These are phyloP conservation scores for Puccinia horiana DNA, from an alignment of 1,284 basidiomycete genomes.

Conservation along the genomic window DNA sequence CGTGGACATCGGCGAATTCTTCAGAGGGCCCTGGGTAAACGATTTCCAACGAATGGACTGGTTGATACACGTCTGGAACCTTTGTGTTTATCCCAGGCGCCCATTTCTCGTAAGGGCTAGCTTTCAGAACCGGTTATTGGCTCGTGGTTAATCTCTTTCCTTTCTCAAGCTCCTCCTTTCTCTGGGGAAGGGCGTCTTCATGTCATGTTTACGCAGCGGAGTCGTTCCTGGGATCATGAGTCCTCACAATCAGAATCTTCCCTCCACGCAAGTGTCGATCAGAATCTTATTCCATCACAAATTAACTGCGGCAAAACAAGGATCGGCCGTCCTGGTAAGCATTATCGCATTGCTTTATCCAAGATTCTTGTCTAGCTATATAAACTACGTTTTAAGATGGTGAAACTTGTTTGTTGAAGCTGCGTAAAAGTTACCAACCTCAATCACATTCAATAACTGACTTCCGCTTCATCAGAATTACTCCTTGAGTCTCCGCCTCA, in stretches of 20 bases:
- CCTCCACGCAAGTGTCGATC: background rate
- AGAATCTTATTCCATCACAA: background rate
- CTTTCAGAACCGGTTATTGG: background rate
- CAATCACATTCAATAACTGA: background rate
- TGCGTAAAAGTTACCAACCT: background rate
- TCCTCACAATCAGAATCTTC: constrained; percentile 13
- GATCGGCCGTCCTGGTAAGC: background rate
- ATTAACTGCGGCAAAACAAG: background rate
- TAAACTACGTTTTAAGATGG: background rate
- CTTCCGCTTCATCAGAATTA: background rate
- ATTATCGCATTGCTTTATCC: background rate
- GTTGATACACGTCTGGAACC: constrained; percentile 1
- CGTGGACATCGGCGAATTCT: constrained; percentile 43
- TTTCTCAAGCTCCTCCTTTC: constrained; percentile 9
- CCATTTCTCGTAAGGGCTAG: constrained; percentile 12
- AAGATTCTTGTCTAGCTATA: background rate
- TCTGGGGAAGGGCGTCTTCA: constrained; percentile 6
- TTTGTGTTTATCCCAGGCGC: background rate
- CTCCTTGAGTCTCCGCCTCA: background rate
- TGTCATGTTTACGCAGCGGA: background rate
- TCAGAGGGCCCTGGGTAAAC: constrained; percentile 32
- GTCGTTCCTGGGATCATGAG: constrained; percentile 11
- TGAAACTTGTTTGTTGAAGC: background rate
- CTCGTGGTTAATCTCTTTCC: background rate
- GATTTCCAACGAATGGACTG: background rate